A percentile compares a stretch with the other conserved stretches of the same genome.
Conservation (phyloP, 2,329 filamentous ascomycete genomes). For the Colletotrichum sp. region DNA sequence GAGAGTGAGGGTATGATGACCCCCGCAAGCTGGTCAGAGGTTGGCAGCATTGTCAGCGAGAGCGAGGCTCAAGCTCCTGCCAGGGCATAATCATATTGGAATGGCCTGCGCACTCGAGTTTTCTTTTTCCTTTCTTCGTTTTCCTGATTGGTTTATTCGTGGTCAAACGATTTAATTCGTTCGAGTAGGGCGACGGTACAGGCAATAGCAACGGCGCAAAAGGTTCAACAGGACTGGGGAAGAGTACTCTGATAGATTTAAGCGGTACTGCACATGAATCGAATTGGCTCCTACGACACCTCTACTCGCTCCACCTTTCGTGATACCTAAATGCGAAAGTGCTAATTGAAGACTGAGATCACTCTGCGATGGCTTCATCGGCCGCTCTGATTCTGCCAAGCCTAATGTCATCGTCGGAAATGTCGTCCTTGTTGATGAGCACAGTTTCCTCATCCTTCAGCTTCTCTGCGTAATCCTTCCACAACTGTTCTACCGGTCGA, state of each 20-base stretch:
- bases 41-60: slow-evolving; percentile 67
- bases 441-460: slow-evolving; percentile 24
- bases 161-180: background rate
- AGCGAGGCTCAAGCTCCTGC: slow-evolving; percentile 43
- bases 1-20: slow-evolving; percentile 65
- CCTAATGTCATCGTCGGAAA: slow-evolving; percentile 22
- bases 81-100: slow-evolving; percentile 30
- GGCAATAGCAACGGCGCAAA: slow-evolving; percentile 3
- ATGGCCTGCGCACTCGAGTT: background rate
- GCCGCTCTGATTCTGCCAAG: slow-evolving; percentile 10
- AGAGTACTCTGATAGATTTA: slow-evolving; percentile 5
- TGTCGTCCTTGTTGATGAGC: slow-evolving; percentile 27
- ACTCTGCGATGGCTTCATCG: background rate
- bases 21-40: slow-evolving; percentile 68
- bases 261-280: background rate
- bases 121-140: background rate
- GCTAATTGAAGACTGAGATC: background rate
- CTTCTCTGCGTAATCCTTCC: slow-evolving; percentile 69
- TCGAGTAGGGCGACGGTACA: background rate
- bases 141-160: background rate
- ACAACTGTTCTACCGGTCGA: slow-evolving; percentile 69
- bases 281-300: background rate
- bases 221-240: slow-evolving; percentile 16
- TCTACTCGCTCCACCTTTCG: background rate
- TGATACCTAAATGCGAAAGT: background rate